Evolutionary conservation across 345 rosid species (phyloP).

Genomic region (Populus pruinosa): DNA sequence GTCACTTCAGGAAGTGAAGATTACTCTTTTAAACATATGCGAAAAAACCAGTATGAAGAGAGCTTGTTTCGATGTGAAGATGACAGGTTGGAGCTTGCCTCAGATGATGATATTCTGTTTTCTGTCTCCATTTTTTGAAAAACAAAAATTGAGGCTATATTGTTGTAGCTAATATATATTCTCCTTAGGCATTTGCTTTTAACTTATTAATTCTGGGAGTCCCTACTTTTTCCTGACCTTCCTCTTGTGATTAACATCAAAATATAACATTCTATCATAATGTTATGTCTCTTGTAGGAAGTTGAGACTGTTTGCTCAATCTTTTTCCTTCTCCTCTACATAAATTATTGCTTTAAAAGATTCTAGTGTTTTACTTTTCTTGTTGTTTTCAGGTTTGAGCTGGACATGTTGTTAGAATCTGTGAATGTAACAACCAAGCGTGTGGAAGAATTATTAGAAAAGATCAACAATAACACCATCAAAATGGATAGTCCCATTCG

Average conservation of each 20-base stretch:
- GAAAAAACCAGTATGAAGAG: constrained; percentile 98
- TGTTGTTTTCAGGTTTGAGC: constrained; percentile 71
- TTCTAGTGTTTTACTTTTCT: constrained; percentile 8
- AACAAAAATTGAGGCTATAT: neutral
- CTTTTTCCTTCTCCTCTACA: neutral
- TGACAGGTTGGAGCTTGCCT: constrained; percentile 65
- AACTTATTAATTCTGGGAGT: neutral
- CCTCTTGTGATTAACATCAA: neutral
- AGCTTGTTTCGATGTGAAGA: constrained; percentile 94
- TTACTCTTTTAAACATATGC: constrained; percentile 98
- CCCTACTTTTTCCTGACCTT: neutral
- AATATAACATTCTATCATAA: neutral
- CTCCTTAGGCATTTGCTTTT: neutral
- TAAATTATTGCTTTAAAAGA: neutral
- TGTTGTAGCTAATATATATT: neutral
- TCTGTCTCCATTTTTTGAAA: neutral
- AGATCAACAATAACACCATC: constrained; percentile 60
- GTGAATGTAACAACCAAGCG: constrained; percentile 74
- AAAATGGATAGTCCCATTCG: constrained; percentile 53
- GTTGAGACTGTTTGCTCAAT: neutral
- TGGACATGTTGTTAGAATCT: constrained; percentile 96
- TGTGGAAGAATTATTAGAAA: constrained; percentile 78
- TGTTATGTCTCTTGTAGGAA: neutral
- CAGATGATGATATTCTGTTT: neutral
- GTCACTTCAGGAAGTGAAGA: constrained; percentile 99